Base-by-base conservation (phyloP, 768 basidiomycete species). In the Lactarius vividus region DNA sequence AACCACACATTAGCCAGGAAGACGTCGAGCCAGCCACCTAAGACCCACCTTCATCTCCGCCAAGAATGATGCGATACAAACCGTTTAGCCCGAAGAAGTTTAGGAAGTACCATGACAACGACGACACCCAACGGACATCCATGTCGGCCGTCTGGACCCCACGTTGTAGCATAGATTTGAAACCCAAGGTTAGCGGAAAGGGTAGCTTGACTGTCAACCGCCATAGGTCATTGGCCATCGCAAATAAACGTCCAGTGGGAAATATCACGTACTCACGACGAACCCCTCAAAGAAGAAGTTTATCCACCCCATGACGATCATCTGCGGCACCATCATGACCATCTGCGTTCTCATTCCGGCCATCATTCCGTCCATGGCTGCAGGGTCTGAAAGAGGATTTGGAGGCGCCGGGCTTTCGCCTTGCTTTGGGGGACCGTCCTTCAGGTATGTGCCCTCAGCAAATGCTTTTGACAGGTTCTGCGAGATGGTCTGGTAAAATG, bases 291-390 rank as follows among this genome's bases (percentile, higher is more conserved):
- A 99, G 86, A 99, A 99, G 77, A 96, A 94, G 77, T 95, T 98
- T 79, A 99, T 98, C 92, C 96, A 98, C 59, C 95, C 96, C 96
- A 98, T 98, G 71, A 98, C 94, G 66, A 97, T 83, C 91, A 98
- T 98, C 78, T 98, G 92, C 20, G 92, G 93, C 16, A 96, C 91
- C 92, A 98, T 98, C 92, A 97, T 96, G 57, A 98, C 94, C 84
- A 93, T 94, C 77, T 99, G 97, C 23, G 96, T 98, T 82, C 98
- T 98, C 89, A 99, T 92, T 40, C 93, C 93, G 13, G 94, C 85
- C 95, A 98, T 96, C 94, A 98, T 96, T 44, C 92, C 92, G 70
- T 98, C 96, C 94, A 98, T 96, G 54, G 89, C 88, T 58, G 85
- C 85, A 9, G 94, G 93, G 80, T 98, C 96, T 15, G 85, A 84